A percentile compares a stretch with the other conserved stretches of the same genome.
Conservation (phyloP, 305 asterid species). For the Striga hermonthica region DNA sequence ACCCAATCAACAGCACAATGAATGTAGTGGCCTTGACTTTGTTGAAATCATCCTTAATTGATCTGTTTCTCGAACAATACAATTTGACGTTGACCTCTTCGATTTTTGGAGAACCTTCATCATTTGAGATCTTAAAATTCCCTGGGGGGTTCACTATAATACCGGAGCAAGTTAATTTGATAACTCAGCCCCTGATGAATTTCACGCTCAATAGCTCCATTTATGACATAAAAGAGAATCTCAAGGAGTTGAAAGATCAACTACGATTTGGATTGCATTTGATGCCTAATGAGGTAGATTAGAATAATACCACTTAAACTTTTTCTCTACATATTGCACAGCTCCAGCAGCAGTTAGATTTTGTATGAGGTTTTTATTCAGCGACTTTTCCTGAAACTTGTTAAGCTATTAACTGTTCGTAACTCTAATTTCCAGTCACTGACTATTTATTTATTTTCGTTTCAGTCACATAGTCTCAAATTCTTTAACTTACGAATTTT, state of each 20-base stretch:
- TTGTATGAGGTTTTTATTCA: too few species aligned
- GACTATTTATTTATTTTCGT: too few species aligned
- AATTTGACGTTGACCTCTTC: constrained; percentile 69
- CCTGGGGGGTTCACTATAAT: constrained; percentile 79
- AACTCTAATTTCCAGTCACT: too few species aligned
- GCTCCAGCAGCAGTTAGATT: neutral
- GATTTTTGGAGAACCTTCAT: constrained; percentile 70
- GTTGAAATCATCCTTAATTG: constrained; percentile 60
- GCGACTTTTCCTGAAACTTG: too few species aligned
- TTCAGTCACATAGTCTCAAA: too few species aligned
- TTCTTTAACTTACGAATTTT: too few species aligned
- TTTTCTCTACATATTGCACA: neutral
- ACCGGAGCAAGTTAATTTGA: constrained; percentile 46
- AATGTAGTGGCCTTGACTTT: constrained; percentile 52
- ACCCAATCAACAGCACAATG: constrained; percentile 47
- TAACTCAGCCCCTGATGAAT: constrained; percentile 51
- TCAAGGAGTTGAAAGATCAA: constrained; percentile 62
- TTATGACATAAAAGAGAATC: constrained; percentile 61
- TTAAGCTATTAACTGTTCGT: too few species aligned
- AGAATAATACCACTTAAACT: constrained; percentile 2
- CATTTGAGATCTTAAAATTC: constrained; percentile 71
- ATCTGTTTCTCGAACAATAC: constrained; percentile 56
- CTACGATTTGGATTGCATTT: constrained; percentile 66
- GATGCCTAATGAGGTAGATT: constrained; percentile 64
- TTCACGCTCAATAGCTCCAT: constrained; percentile 82